Conservation (phyloP, 306 rosid genomes). For the Coriaria nepalensis region DNA sequence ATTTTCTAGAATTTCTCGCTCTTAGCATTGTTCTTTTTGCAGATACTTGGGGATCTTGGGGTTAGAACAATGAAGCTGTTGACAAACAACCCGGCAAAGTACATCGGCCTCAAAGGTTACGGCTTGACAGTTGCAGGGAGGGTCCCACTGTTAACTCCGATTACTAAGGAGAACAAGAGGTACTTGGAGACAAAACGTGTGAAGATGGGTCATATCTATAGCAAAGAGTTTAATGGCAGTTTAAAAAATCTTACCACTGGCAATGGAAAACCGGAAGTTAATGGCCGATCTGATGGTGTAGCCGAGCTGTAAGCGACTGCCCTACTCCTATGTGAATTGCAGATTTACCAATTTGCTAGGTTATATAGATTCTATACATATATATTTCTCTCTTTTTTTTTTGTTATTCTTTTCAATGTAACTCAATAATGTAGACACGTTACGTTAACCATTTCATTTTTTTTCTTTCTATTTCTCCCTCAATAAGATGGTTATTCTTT, state of each 20-base stretch:
- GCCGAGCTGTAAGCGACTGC: too few relatives aligned
- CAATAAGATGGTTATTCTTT: too few relatives aligned
- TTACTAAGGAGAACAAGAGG: conserved; percentile 61
- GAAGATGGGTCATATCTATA: conserved; percentile 69
- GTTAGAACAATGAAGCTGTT: conserved; percentile 75
- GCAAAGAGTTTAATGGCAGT: conserved; percentile 21
- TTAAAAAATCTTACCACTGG: conserved; percentile 22
- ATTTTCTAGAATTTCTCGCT: background rate
- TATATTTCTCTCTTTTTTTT: too few relatives aligned
- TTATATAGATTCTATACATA: too few relatives aligned
- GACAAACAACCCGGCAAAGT: conserved; percentile 87
- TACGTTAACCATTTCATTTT: too few relatives aligned
- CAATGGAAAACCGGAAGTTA: conserved; percentile 17
- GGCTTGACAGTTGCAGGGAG: conserved; percentile 65
- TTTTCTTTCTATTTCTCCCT: too few relatives aligned
- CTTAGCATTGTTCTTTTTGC: conserved; percentile 6
- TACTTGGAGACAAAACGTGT: conserved; percentile 63
- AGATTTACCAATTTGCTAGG: too few relatives aligned
- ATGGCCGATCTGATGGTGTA: background rate
- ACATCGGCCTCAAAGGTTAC: conserved; percentile 67
- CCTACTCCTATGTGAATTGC: too few relatives aligned
- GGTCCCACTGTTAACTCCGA: conserved; percentile 54
- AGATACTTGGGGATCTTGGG: conserved; percentile 68
- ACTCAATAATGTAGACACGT: too few relatives aligned
- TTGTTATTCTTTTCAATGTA: too few relatives aligned